Percentiles rank a stretch among this genome's conserved stretches.
These are phyloP conservation scores for Calvatia gigantea DNA, from an alignment of 768 basidiomycete genomes.

Conservation along the genomic window DNA sequence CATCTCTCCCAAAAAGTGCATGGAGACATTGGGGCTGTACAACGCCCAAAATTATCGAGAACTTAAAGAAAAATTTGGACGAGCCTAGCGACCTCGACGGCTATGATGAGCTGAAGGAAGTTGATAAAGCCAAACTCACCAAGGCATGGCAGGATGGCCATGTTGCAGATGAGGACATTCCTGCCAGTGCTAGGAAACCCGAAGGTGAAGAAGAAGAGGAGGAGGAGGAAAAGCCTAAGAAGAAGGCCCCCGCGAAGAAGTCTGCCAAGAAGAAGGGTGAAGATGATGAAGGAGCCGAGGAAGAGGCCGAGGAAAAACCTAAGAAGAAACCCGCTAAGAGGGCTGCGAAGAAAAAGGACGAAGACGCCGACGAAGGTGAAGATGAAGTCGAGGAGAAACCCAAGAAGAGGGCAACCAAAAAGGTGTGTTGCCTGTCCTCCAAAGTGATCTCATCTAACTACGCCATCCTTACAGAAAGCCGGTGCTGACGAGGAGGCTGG, in stretches of 20 bases:
- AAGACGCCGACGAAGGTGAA: conserved; percentile 21
- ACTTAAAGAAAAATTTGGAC: conserved; percentile 62
- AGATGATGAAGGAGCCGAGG: conserved; percentile 20
- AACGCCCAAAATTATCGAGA: conserved; percentile 63
- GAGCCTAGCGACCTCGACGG: conserved; percentile 77
- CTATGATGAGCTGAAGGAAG: conserved; percentile 65
- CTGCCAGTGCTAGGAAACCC: conserved; percentile 64
- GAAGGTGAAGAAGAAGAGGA: conserved; percentile 45
- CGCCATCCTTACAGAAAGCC: conserved; percentile 14
- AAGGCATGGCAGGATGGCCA: conserved; percentile 76
- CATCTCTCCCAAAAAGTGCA: conserved; percentile 34
- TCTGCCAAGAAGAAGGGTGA: conserved; percentile 25
- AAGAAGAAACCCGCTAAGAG: conserved; percentile 36
- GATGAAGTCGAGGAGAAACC: conserved; percentile 41
- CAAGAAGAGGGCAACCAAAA: conserved; percentile 41
- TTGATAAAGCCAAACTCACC: conserved; percentile 67
- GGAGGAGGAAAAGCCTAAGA: conserved; percentile 51
- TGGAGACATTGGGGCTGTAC: conserved; percentile 95
- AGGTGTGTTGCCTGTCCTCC: conserved; percentile 17
- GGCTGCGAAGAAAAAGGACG: conserved; percentile 25
- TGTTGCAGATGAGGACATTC: conserved; percentile 83
- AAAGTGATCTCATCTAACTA: background rate
- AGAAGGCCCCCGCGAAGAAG: conserved; percentile 27
- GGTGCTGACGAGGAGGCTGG: conserved; percentile 16
- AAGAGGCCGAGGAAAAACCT: conserved; percentile 37